Conservation (phyloP, 208 protist genomes). For the Willaertia magna region DNA sequence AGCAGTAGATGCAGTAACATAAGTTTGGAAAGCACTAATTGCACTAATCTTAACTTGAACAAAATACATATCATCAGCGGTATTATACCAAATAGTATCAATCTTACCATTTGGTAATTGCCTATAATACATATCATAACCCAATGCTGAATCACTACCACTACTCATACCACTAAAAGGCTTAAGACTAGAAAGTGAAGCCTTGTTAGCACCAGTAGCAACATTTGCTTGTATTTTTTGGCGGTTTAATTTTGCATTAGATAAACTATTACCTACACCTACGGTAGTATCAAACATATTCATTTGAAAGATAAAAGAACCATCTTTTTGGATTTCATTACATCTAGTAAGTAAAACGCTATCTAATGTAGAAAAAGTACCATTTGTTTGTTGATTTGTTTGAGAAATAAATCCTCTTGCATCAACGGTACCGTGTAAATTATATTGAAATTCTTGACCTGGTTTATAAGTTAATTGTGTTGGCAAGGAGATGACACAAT, state of each 20-base stretch:
- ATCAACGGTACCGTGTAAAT: neutral
- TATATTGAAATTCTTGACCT: slow-evolving; percentile 10
- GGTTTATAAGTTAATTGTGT: neutral
- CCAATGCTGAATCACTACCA: slow-evolving; percentile 4
- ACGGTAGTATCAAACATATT: slow-evolving; percentile 32
- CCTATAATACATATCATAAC: slow-evolving; percentile 28
- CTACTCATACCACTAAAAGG: neutral
- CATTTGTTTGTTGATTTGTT: neutral
- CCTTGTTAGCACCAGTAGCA: neutral
- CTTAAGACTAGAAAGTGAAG: neutral
- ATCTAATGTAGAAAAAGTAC: slow-evolving; percentile 12
- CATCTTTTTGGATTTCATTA: slow-evolving; percentile 15
- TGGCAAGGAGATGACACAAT: too few species aligned
- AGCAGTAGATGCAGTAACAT: neutral
- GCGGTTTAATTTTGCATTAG: neutral
- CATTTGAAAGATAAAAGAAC: slow-evolving; percentile 17
- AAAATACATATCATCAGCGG: slow-evolving; percentile 11
- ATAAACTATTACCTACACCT: slow-evolving; percentile 11
- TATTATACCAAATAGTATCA: slow-evolving; percentile 24
- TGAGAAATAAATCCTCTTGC: neutral
- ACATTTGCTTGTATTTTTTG: neutral
- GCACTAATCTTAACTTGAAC: slow-evolving; percentile 26
- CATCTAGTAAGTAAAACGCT: slow-evolving; percentile 15
- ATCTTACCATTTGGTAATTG: slow-evolving; percentile 24
- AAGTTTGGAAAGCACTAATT: slow-evolving; percentile 25